Base-by-base conservation (phyloP, 805 yeast species). In the Teunomyces gatunensis region DNA sequence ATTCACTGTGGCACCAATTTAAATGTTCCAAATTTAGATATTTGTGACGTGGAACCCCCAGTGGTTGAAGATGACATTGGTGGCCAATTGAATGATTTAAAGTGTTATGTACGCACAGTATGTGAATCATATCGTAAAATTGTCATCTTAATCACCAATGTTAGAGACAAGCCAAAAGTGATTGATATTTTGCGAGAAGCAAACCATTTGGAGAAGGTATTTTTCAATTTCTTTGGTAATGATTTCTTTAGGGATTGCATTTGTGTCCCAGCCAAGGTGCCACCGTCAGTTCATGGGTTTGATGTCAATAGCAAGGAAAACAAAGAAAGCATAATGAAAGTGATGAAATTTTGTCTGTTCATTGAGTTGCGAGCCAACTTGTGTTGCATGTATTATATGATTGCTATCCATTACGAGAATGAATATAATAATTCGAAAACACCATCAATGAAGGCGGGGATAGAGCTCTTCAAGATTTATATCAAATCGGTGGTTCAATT, bases 391-490 rank as follows among this genome's bases (percentile, higher is more conserved):
- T 73, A 73, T 52, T 71, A 65, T 45, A 62, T 65, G 59, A 64
- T 73, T 40, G 72, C 73, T n/a, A 54, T 68, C 21, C 72, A 72
- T 53, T 73, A 69, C 48, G 77, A 73, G 46, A 55, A 60, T 23
- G 64, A 63, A 42, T 59, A 62, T 32, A 61, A 60, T 36, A 55
- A 60, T 30, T 57, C 63, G 11, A 54, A 61, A 27, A 53, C 57
- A 0, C 62, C 67, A 4, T 63, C 72, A 5, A 66, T 69, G 59
- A 59, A 54, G 40, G 70, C 76, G 0, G 77, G 75, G 1, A 64
- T 69, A 7, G 77, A 71, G 50, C 56, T 73, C 6, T 73, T 70
- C 54, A 72, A 72, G 49, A 69, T 71, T 28, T 71, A 69, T 51
- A 62, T 68, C 39, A 67, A 69, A 35, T 63, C 71, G 48, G 75